A percentile compares a stretch with the other conserved stretches of the same genome.
Conservation (phyloP, 805 yeast species). For the Wickerhamiella occidentalis region DNA sequence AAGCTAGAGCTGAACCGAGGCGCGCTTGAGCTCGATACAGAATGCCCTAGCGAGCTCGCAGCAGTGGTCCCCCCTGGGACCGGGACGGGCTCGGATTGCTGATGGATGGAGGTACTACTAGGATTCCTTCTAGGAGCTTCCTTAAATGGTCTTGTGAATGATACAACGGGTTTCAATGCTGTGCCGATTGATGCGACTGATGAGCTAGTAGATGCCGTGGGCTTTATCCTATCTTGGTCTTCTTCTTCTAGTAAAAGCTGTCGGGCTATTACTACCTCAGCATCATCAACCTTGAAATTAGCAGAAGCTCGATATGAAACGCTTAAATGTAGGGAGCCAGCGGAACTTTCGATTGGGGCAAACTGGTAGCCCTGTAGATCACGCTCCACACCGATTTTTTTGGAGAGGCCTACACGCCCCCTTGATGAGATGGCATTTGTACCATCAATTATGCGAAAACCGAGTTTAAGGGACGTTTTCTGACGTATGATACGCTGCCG, state of each 20-base stretch:
- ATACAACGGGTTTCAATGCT: slow-evolving; percentile 27
- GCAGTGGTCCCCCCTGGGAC: slow-evolving; percentile 3
- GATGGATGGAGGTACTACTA: slow-evolving; percentile 1
- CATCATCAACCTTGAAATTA: slow-evolving; percentile 53
- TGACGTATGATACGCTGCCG: slow-evolving; percentile 34
- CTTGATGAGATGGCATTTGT: slow-evolving; percentile 63
- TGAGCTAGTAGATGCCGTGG: slow-evolving; percentile 11
- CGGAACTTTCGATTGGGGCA: slow-evolving; percentile 58
- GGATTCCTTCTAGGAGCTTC: slow-evolving; percentile 3
- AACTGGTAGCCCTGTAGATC: slow-evolving; percentile 49
- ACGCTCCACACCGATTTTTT: slow-evolving; percentile 42
- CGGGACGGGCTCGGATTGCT: slow-evolving; percentile 6
- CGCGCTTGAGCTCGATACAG: slow-evolving; percentile 11
- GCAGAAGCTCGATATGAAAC: slow-evolving; percentile 69
- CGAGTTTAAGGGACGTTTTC: slow-evolving; percentile 37
- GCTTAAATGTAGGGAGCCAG: slow-evolving; percentile 61
- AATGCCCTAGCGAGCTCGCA: slow-evolving; percentile 7
- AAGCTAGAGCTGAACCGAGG: slow-evolving; percentile 28
- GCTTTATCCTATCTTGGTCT: slow-evolving; percentile 8
- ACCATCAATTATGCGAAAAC: slow-evolving; percentile 58
- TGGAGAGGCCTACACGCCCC: slow-evolving; percentile 77
- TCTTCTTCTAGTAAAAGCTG: slow-evolving; percentile 41
- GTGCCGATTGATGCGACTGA: slow-evolving; percentile 9
- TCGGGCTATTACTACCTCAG: slow-evolving; percentile 49
- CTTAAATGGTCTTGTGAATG: slow-evolving; percentile 17